Conservation (phyloP, 768 basidiomycete genomes). For the Agaricus subrufescens region DNA sequence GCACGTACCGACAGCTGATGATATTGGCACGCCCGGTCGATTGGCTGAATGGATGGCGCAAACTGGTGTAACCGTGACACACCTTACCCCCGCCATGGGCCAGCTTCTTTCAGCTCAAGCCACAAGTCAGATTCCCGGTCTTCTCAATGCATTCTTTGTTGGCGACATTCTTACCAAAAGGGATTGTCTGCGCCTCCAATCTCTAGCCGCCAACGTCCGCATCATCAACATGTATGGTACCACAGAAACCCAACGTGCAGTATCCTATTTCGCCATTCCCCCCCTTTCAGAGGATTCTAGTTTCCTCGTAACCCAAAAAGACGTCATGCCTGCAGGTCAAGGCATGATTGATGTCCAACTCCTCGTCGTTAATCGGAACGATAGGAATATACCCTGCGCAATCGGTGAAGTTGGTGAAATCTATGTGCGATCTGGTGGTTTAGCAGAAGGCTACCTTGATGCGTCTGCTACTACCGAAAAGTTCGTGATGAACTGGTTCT, state of each 20-base stretch:
- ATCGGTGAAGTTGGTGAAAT: slow-evolving; percentile 98
- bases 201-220: slow-evolving; percentile 84
- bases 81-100: slow-evolving; percentile 98
- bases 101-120: slow-evolving; percentile 82
- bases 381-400: slow-evolving; percentile 81
- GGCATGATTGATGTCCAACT: slow-evolving; percentile 99
- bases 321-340: slow-evolving; percentile 95
- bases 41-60: slow-evolving; percentile 99
- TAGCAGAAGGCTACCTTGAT: slow-evolving; percentile 94
- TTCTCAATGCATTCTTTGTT: slow-evolving; percentile 93
- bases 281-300: slow-evolving; percentile 78
- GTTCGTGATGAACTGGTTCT: slow-evolving; percentile 95
- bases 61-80: slow-evolving; percentile 88
- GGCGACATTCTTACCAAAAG: slow-evolving; percentile 99
- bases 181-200: slow-evolving; percentile 91
- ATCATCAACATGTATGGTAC: slow-evolving; percentile 99
- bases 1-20: slow-evolving; percentile 93
- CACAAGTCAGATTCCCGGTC: slow-evolving; percentile 84
- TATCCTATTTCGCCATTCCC: slow-evolving; percentile 94
- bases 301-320: slow-evolving; percentile 91
- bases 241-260: slow-evolving; percentile 97
- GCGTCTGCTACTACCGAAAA: slow-evolving; percentile 79
- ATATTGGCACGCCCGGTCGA: slow-evolving; percentile 94
- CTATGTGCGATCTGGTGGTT: slow-evolving; percentile 92
- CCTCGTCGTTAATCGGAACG: slow-evolving; percentile 88